phyloP scores from a whole-genome alignment of 169 alveolate genomes.

The Plasmodium reichenowi region DNA sequence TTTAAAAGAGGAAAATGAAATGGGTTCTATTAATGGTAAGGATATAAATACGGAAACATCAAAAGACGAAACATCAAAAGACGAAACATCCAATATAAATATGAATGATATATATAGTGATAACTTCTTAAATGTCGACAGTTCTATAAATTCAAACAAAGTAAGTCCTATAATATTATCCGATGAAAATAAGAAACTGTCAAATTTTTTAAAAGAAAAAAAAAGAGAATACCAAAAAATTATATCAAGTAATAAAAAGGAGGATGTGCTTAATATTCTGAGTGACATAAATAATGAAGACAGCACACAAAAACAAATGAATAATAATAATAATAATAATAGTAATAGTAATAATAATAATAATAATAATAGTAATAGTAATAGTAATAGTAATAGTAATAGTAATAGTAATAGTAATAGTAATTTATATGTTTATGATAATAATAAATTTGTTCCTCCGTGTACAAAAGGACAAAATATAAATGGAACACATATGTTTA shows the following conservation, averaged over 20 bases:
- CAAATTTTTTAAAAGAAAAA: conserved; percentile 24
- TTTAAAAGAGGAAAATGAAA: too few species aligned
- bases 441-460: neutral
- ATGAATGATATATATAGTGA: too few species aligned
- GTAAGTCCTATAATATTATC: neutral
- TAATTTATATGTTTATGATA: neutral
- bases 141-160: conserved; percentile 42
- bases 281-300: neutral
- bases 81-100: too few species aligned
- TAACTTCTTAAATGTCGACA: conserved; percentile 3
- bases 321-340: neutral
- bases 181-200: conserved; percentile 29
- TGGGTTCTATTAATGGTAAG: too few species aligned
- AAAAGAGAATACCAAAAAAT: conserved; percentile 26
- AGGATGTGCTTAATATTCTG: neutral
- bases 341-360: neutral
- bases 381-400: neutral
- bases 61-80: too few species aligned
- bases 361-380: neutral
- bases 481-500: neutral
- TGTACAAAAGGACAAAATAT: too few species aligned
- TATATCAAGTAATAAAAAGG: neutral
- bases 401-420: neutral
- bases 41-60: too few species aligned
- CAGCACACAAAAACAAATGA: neutral